phyloP scores from a whole-genome alignment of 2,329 filamentous ascomycete species.

The Diplodia mutila region DNA sequence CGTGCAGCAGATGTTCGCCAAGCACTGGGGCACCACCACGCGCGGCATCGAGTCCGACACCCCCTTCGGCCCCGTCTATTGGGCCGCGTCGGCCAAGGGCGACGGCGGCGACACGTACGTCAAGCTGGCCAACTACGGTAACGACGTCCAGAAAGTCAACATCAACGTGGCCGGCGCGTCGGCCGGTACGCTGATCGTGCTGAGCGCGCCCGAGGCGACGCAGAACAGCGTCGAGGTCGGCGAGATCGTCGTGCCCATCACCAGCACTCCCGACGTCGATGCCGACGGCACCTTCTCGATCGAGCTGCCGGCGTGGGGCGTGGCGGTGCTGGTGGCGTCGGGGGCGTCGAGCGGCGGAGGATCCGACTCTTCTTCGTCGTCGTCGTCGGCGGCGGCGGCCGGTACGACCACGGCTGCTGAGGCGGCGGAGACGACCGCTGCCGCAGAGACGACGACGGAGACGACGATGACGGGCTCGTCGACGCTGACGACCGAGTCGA shows the following conservation, averaged over 20 bases:
- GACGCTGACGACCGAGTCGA: too few relatives aligned
- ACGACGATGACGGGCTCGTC: too few relatives aligned
- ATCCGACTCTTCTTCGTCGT: too few relatives aligned
- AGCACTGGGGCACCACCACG: not conserved
- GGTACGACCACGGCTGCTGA: not conserved
- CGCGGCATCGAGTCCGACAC: not conserved
- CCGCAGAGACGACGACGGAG: too few relatives aligned
- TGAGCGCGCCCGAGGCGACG: not conserved
- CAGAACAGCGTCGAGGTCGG: not conserved
- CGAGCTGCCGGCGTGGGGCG: conserved; percentile 16
- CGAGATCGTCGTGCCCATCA: conserved; percentile 3
- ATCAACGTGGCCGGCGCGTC: conserved; percentile 5
- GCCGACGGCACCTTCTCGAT: conserved; percentile 4
- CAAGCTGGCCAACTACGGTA: conserved; percentile 25
- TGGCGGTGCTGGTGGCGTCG: conserved; percentile 36
- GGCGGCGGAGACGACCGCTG: too few relatives aligned
- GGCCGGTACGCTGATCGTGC: not conserved
- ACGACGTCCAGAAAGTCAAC: not conserved
- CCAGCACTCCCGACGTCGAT: not conserved
- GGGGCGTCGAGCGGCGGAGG: too few relatives aligned
- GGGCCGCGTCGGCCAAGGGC: not conserved
- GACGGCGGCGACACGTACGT: not conserved
- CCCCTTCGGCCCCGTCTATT: conserved; percentile 12
- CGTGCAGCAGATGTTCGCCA: conserved; percentile 24
- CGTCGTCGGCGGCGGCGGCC: not conserved